Evolutionary conservation across 768 basidiomycete species (phyloP).

Genomic region (Lactarius evosmus): DNA sequence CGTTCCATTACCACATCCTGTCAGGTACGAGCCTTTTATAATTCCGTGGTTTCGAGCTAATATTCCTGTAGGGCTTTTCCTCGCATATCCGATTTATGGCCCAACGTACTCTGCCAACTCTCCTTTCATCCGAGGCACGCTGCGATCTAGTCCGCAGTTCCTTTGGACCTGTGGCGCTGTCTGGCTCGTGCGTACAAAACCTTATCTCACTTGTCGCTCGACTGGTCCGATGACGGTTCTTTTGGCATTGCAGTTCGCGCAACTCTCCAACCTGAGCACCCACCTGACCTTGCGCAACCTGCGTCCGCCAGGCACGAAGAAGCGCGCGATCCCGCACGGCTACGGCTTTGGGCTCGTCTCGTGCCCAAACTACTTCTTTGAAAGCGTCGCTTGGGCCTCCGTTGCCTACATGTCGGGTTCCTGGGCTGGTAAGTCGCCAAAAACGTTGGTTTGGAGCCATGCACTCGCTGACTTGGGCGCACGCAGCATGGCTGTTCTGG

Average conservation of each 20-base stretch:
- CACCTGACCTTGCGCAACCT: slow-evolving; percentile 82
- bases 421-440: slow-evolving; percentile 55
- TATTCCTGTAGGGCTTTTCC: slow-evolving; percentile 53
- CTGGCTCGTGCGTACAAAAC: slow-evolving; percentile 63
- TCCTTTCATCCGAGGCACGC: slow-evolving; percentile 57
- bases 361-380: slow-evolving; percentile 94
- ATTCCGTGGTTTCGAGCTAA: background rate
- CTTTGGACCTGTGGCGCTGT: slow-evolving; percentile 61
- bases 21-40: slow-evolving; percentile 43
- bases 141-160: slow-evolving; percentile 63
- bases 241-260: slow-evolving; percentile 56
- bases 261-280: slow-evolving; percentile 79
- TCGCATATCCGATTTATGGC: slow-evolving; percentile 79
- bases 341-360: slow-evolving; percentile 88
- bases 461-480: background rate
- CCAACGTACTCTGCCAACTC: slow-evolving; percentile 70
- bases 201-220: background rate
- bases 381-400: slow-evolving; percentile 70
- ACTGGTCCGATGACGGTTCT: background rate
- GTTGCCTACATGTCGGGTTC: slow-evolving; percentile 77
- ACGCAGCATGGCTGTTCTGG: slow-evolving; percentile 61
- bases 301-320: slow-evolving; percentile 74
- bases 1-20: slow-evolving; percentile 82
- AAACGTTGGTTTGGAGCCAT: background rate
- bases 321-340: slow-evolving; percentile 85